Evolutionary conservation across 2,329 filamentous ascomycete genomes (phyloP).

Genomic region (Xylaria sp.): DNA sequence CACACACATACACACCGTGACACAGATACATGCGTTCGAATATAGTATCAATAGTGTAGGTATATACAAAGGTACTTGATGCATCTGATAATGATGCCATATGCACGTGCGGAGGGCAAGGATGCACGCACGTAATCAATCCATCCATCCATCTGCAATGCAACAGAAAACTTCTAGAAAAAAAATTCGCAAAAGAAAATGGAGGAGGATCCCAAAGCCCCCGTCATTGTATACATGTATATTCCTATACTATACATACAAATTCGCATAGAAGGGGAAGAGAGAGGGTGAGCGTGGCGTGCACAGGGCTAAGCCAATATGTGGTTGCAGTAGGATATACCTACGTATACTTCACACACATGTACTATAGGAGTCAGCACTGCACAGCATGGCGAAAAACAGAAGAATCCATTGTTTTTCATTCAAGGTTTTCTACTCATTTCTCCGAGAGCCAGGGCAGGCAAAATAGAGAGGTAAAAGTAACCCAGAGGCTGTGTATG

Average conservation of each 20-base stretch:
- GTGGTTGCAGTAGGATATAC: conserved; percentile 18
- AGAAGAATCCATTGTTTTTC: conserved; percentile 1
- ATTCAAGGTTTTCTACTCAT: conserved; percentile 5
- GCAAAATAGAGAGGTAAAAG: not conserved
- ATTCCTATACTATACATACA: not conserved
- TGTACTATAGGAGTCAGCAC: not conserved
- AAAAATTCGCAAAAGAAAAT: not conserved
- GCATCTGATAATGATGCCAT: not conserved
- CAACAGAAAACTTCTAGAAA: conserved; percentile 46
- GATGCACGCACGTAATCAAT: not conserved
- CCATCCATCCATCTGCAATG: conserved; percentile 29
- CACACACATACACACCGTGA: no score
- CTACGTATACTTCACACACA: conserved; percentile 1
- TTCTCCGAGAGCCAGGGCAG: not conserved
- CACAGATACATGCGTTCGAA: not conserved
- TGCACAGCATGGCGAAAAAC: not conserved
- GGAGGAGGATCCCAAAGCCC: not conserved
- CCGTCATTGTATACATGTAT: not conserved
- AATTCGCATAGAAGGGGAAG: not conserved
- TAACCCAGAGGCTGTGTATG: conserved; percentile 9
- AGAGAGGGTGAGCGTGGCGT: not conserved
- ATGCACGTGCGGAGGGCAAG: conserved; percentile 22
- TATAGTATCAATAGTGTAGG: no score
- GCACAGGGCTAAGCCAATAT: conserved; percentile 12
- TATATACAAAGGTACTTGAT: not conserved